Percentiles rank a stretch among this genome's conserved stretches.
phyloP scores from a whole-genome alignment of 2,329 filamentous ascomycete genomes.

The Fusarium torulosum region DNA sequence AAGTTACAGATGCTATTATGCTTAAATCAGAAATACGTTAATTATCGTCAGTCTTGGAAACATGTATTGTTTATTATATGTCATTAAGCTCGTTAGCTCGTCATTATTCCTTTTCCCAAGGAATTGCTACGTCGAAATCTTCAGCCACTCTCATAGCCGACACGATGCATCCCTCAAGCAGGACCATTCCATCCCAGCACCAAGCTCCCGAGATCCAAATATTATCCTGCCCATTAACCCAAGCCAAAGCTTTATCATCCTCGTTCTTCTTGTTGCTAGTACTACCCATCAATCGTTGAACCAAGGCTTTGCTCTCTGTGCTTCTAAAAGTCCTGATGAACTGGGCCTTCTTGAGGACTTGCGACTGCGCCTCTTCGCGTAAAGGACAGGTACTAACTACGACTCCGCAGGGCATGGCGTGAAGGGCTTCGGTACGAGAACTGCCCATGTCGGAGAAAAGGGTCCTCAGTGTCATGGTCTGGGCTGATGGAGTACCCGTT shows the following conservation, averaged over 20 bases:
- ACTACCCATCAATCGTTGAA: slow-evolving; percentile 60
- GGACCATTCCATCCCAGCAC: slow-evolving; percentile 75
- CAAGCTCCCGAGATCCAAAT: slow-evolving; percentile 70
- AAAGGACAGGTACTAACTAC: slow-evolving; percentile 67
- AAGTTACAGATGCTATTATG: background rate
- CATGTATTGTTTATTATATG: background rate
- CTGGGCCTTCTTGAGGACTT: slow-evolving; percentile 58
- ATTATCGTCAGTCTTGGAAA: background rate
- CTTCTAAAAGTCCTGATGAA: slow-evolving; percentile 68
- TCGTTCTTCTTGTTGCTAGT: slow-evolving; percentile 18
- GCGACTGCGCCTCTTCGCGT: slow-evolving; percentile 51
- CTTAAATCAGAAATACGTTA: background rate
- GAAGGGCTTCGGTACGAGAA: slow-evolving; percentile 63
- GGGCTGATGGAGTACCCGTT: slow-evolving; percentile 44
- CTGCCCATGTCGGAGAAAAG: slow-evolving; percentile 47
- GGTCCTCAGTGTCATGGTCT: slow-evolving; percentile 54
- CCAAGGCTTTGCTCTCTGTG: slow-evolving; percentile 59
- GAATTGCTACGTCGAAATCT: slow-evolving; percentile 62
- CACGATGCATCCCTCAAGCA: slow-evolving; percentile 70
- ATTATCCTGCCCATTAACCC: slow-evolving; percentile 66
- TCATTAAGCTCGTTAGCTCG: slow-evolving; percentile 7
- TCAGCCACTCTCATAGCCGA: slow-evolving; percentile 68
- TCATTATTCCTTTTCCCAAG: slow-evolving; percentile 49
- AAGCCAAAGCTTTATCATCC: slow-evolving; percentile 50
- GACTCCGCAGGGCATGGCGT: slow-evolving; percentile 63